Evolutionary conservation across 768 basidiomycete species (phyloP).

Genomic region (Hortiboletus campestris): DNA sequence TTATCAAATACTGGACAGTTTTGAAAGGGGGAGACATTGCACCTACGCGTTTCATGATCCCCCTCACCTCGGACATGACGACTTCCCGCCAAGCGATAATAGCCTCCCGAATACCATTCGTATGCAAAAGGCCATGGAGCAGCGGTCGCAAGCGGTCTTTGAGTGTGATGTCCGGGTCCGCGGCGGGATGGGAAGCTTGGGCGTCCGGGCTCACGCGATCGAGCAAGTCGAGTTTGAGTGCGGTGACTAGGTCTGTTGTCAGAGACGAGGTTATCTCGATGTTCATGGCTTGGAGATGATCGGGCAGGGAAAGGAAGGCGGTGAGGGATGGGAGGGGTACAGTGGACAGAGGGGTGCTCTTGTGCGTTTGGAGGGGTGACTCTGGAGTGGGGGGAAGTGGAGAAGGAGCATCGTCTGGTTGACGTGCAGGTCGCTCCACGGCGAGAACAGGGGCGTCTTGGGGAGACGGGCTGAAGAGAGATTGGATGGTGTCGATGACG

Average conservation of each 20-base stretch:
- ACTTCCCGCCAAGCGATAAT: slow-evolving; percentile 68
- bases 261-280: slow-evolving; percentile 75
- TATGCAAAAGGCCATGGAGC: slow-evolving; percentile 73
- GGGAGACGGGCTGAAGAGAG: slow-evolving; percentile 45
- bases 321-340: slow-evolving; percentile 66
- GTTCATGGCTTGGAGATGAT: slow-evolving; percentile 67
- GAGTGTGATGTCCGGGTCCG: slow-evolving; percentile 42
- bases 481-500: slow-evolving; percentile 66
- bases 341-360: slow-evolving; percentile 31
- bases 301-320: slow-evolving; percentile 75
- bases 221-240: slow-evolving; percentile 64
- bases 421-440: slow-evolving; percentile 7
- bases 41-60: slow-evolving; percentile 59
- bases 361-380: slow-evolving; percentile 20
- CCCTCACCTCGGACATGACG: slow-evolving; percentile 58
- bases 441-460: neutral
- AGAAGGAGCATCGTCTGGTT: slow-evolving; percentile 22
- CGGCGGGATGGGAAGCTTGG: slow-evolving; percentile 1
- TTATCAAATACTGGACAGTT: neutral
- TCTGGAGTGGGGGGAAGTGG: slow-evolving; percentile 40
- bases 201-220: slow-evolving; percentile 43
- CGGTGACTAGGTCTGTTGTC: slow-evolving; percentile 72
- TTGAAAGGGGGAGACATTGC: neutral
- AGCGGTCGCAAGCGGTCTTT: slow-evolving; percentile 69
- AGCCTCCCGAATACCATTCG: slow-evolving; percentile 68